Conservation (phyloP, 352 stramenopile genomes). For the Globisporangium takayamanum region DNA sequence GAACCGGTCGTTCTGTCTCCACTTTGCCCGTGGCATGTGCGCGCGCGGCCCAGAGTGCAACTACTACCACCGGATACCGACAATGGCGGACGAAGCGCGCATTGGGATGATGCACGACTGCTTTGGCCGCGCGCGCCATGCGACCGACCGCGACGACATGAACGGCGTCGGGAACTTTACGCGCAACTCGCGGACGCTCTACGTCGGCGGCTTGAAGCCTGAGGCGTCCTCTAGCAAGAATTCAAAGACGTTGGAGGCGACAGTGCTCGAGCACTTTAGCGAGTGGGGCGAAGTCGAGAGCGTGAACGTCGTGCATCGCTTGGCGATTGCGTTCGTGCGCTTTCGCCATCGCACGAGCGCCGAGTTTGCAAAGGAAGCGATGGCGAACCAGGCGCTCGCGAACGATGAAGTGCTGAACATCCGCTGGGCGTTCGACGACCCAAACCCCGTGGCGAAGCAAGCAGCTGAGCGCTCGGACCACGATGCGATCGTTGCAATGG, state of each 20-base stretch:
- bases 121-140: constrained; percentile 89
- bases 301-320: constrained; percentile 90
- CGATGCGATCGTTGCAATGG: constrained; percentile 85
- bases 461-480: constrained; percentile 78
- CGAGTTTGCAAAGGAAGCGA: constrained; percentile 86
- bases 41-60: constrained; percentile 84
- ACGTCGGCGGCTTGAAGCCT: constrained; percentile 79
- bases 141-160: constrained; percentile 91
- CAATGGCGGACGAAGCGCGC: constrained; percentile 59
- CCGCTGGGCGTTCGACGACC: constrained; percentile 91
- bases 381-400: constrained; percentile 87
- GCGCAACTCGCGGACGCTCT: constrained; percentile 88
- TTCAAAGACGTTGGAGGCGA: constrained; percentile 48
- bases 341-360: constrained; percentile 75
- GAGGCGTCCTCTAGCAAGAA: constrained; percentile 28
- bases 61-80: constrained; percentile 89
- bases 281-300: constrained; percentile 93
- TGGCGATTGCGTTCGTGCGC: constrained; percentile 89
- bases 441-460: constrained; percentile 90
- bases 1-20: constrained; percentile 89
- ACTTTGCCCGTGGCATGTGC: constrained; percentile 91
- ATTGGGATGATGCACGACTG: constrained; percentile 90
- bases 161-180: constrained; percentile 89
- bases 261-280: constrained; percentile 83
- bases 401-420: constrained; percentile 89